Base-by-base conservation (phyloP, 2,329 filamentous ascomycete species). In the Talaromyces atroroseus region DNA sequence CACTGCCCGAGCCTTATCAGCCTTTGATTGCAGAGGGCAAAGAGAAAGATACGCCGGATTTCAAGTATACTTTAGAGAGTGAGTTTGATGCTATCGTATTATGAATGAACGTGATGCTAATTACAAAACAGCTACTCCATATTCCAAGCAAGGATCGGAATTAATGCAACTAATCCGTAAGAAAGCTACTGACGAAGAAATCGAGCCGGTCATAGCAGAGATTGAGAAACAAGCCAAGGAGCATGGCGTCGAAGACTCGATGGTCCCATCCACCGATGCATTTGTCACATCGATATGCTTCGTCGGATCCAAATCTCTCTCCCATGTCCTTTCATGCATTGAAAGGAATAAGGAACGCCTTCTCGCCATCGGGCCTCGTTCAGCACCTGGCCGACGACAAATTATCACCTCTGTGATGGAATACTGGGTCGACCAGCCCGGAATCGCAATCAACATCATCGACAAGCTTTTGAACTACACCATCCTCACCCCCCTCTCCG, bases 401-500 rank as follows among this genome's bases (percentile, higher is more conserved):
- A 95, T 99, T 66, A 89, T 97, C 64, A 84, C 87, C 5, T 89
- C 89, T 4, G 91, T 97, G 40, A 89, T 96, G 78, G 81, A 86
- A 42, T 99, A 96, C 77, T 99, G 94, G 94, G 82, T 83, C 48
- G 87, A 92, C 32, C 92, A 99, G 66, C 91, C 92, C 0, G 94
- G 94, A 58, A 87, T 95, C 45, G 94, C 91, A 2, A 84, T 97
- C 63, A 89, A 89, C 64, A 95, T 99, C 65, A 82, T 97, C 58
- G 92, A 97, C 78, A 97, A 97, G 74, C 82, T 99, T 5, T 86
- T 99, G 64, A 99, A 97, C 76, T 99, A 96, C 76, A 92, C 89
- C 14, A 96, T 99, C 64, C 80, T 99, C 36, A 91, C 88, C 8
- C 94, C 94, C 0, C 78, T 85, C 57, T 87, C 86, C 16, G 91